phyloP scores from a whole-genome alignment of 1,139 yeast genomes.

The Kodamaea anthophila region DNA sequence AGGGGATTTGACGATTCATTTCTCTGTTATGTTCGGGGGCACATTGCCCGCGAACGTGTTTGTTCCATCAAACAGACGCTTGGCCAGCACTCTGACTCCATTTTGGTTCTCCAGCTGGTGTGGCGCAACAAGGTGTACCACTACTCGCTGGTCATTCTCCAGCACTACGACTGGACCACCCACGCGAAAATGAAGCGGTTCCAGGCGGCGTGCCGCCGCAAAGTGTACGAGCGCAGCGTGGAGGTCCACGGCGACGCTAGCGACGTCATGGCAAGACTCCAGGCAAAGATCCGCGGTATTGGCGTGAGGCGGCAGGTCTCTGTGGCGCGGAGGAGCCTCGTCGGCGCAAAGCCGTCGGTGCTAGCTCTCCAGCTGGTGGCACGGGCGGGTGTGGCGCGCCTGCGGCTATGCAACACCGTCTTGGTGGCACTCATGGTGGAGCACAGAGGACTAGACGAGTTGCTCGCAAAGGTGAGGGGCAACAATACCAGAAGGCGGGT shows the following conservation, averaged over 20 bases:
- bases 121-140: conserved; percentile 21
- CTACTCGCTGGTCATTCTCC: conserved; percentile 19
- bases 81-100: neutral
- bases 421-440: conserved; percentile 37
- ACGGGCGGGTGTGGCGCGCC: conserved; percentile 48
- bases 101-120: conserved; percentile 26
- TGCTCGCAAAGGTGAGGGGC: conserved; percentile 46
- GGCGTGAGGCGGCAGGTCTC: conserved; percentile 18
- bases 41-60: conserved; percentile 12
- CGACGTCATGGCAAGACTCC: conserved; percentile 22
- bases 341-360: conserved; percentile 11
- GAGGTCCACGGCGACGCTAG: conserved; percentile 11
- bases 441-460: conserved; percentile 29
- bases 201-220: conserved; percentile 32
- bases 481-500: conserved; percentile 28
- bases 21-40: conserved; percentile 28
- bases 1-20: conserved; percentile 21
- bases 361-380: conserved; percentile 45
- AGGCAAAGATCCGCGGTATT: conserved; percentile 31
- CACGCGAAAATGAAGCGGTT: conserved; percentile 19
- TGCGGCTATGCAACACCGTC: conserved; percentile 38
- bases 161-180: conserved; percentile 11
- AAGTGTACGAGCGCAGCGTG: conserved; percentile 16
- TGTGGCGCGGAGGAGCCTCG: conserved; percentile 14
- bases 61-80: neutral